These are phyloP conservation scores for Parastagonospora avenae DNA, from an alignment of 2,329 filamentous ascomycete species.

Conservation along the genomic window DNA sequence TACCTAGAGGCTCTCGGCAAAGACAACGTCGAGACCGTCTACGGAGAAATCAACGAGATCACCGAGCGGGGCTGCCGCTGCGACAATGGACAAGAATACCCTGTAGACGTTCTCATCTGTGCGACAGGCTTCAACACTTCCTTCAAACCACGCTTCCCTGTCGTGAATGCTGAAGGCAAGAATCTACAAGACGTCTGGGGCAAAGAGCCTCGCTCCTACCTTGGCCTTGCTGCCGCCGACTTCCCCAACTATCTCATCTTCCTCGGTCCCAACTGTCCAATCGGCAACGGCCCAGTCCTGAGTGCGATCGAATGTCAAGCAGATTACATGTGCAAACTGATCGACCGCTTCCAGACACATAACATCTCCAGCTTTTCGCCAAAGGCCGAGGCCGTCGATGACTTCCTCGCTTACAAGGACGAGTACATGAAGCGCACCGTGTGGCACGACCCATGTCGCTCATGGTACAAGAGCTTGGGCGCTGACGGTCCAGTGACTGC, in stretches of 20 bases:
- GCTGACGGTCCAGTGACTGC: constrained; percentile 46
- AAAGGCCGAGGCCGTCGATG: constrained; percentile 53
- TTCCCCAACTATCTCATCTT: constrained; percentile 56
- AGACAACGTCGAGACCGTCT: constrained; percentile 50
- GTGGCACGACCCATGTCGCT: constrained; percentile 53
- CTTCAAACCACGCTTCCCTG: constrained; percentile 54
- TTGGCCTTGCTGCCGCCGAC: constrained; percentile 52
- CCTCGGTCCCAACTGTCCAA: constrained; percentile 50
- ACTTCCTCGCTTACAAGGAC: constrained; percentile 57
- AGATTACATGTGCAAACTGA: constrained; percentile 57
- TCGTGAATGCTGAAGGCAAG: constrained; percentile 46
- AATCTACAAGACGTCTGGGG: constrained; percentile 55
- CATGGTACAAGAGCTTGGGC: constrained; percentile 48
- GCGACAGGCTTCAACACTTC: constrained; percentile 47
- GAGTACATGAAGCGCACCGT: constrained; percentile 54
- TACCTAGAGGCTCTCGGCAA: constrained; percentile 51
- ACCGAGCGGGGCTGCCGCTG: constrained; percentile 47
- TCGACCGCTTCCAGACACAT: constrained; percentile 57
- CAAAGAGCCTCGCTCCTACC: constrained; percentile 49
- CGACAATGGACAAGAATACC: constrained; percentile 41
- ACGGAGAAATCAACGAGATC: constrained; percentile 43
- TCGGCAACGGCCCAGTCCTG: constrained; percentile 51
- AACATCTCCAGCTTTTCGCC: constrained; percentile 53
- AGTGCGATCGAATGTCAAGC: constrained; percentile 54
- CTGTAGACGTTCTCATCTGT: constrained; percentile 45